phyloP scores from a whole-genome alignment of 768 basidiomycete species.

The Candolleomyces efflorescens region DNA sequence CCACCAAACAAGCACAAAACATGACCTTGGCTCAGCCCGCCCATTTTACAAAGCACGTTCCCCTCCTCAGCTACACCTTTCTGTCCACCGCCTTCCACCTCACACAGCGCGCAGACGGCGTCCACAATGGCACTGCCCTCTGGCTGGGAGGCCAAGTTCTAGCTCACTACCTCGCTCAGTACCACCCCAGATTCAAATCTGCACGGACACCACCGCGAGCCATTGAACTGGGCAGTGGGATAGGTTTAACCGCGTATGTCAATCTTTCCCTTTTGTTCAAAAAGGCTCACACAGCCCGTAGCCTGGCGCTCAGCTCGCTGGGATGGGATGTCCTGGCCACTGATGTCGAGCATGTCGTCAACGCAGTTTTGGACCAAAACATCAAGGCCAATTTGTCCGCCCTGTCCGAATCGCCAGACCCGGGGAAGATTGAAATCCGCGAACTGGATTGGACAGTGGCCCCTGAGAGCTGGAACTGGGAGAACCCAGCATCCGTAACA shows the following conservation, averaged over 20 bases:
- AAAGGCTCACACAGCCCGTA: constrained; percentile 20
- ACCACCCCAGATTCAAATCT: constrained; percentile 22
- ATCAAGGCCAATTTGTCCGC: constrained; percentile 43
- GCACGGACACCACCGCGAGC: constrained; percentile 32
- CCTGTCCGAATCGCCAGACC: constrained; percentile 25
- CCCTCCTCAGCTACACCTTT: constrained; percentile 43
- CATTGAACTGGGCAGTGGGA: constrained; percentile 80
- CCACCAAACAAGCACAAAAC: constrained; percentile 28
- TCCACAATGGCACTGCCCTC: constrained; percentile 74
- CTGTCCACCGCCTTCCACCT: constrained; percentile 37
- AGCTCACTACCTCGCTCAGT: constrained; percentile 50
- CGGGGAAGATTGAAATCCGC: constrained; percentile 52
- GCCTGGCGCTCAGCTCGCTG: constrained; percentile 61
- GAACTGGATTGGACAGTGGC: constrained; percentile 68
- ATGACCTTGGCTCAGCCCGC: constrained; percentile 41
- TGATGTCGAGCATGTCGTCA: constrained; percentile 62
- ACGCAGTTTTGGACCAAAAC: constrained; percentile 60
- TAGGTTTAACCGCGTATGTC: constrained; percentile 68
- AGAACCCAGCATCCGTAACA: constrained; percentile 23
- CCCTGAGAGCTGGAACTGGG: constrained; percentile 55
- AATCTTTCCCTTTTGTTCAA: background rate
- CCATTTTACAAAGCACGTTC: constrained; percentile 60
- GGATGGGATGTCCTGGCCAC: constrained; percentile 79
- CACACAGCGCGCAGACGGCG: constrained; percentile 55
- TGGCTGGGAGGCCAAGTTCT: constrained; percentile 84